Evolutionary conservation across 441 rosid genomes (phyloP), one percentile per base, ranked within the genome.

Genomic region (Hura crepitans): DNA sequence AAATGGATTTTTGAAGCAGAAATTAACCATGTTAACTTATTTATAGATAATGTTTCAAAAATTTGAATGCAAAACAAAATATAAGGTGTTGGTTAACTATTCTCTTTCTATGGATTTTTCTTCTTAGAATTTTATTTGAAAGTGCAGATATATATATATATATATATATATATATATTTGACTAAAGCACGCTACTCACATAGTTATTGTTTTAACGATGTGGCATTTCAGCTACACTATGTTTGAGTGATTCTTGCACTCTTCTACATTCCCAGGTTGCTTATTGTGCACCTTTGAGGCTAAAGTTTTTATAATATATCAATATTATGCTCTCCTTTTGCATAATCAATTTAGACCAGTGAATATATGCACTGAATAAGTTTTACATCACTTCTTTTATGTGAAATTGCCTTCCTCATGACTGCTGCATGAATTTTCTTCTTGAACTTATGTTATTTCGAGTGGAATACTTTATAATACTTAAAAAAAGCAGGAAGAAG

Each of bases 401-500:
- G 18, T 22, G 10, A 39, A 35, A 37, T 10, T 8, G 1, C 30
- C 33, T 62, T n/a, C n/a, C n/a, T n/a, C n/a, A n/a, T 28, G 14
- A 43, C 25, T 31, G 9, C 23, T 23, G 17, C n/a, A 18, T 35
- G 4, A 35, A 6, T n/a, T n/a, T n/a, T n/a, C n/a, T 4, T 37
- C 5, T 22, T n/a, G 7, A 35, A 31, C 18, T 9, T 23, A 17
- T 23, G 23, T 8, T 31, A 31, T 49, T 46, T 18, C 30, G 22
- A 68, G 47, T 20, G 28, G 13, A 62, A 58, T 47, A 1, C 9
- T 22, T 59, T 33, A 22, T 66, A 28, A 67, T 42, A 43, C 50
- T 71, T 59, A 43, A 9, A 56, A 5, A 15, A 27, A 71, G 66
- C 81, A 87, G 95, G 90, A 81, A 65, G 95, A 91, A 46, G 85